phyloP scores from a whole-genome alignment of 2,329 filamentous ascomycete species.

The Leptosphaerulina australis region DNA sequence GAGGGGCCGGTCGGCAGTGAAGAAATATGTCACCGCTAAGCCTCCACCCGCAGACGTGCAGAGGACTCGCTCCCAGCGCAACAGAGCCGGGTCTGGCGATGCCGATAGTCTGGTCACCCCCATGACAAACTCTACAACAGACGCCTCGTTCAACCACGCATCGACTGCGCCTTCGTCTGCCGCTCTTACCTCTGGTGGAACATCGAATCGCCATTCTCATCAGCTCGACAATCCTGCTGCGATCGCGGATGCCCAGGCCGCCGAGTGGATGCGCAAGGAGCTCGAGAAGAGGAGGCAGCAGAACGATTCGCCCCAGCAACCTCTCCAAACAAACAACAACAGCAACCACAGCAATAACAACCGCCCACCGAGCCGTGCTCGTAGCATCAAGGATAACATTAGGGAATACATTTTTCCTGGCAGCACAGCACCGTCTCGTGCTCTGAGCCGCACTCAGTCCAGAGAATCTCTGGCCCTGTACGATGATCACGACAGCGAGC shows the following conservation, averaged over 20 bases:
- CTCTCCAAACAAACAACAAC: no score
- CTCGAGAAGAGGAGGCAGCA: conserved; percentile 48
- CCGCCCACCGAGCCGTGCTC: conserved; percentile 44
- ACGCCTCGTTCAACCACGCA: conserved; percentile 44
- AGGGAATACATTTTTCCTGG: conserved; percentile 53
- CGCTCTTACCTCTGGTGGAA: conserved; percentile 47
- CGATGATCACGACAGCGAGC: conserved; percentile 24
- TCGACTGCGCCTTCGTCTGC: conserved; percentile 54
- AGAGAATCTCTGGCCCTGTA: conserved; percentile 37
- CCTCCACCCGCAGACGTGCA: conserved; percentile 23
- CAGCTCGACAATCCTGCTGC: conserved; percentile 44
- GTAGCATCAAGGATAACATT: conserved; percentile 49
- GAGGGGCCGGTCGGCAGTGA: conserved; percentile 31
- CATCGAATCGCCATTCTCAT: conserved; percentile 51
- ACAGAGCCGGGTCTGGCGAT: conserved; percentile 21
- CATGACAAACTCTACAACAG: conserved; percentile 51
- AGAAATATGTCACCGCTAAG: conserved; percentile 26
- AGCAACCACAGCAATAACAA: no score
- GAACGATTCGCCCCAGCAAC: conserved; percentile 28
- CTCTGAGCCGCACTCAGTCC: conserved; percentile 44
- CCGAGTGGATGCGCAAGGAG: conserved; percentile 54
- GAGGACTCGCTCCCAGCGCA: conserved; percentile 13
- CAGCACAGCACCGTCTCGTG: conserved; percentile 26
- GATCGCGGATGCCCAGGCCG: conserved; percentile 48
- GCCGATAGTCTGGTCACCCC: conserved; percentile 51